These are phyloP conservation scores for Schwanniomyces etchellsii DNA, from an alignment of 1,139 yeast genomes.

Conservation along the genomic window DNA sequence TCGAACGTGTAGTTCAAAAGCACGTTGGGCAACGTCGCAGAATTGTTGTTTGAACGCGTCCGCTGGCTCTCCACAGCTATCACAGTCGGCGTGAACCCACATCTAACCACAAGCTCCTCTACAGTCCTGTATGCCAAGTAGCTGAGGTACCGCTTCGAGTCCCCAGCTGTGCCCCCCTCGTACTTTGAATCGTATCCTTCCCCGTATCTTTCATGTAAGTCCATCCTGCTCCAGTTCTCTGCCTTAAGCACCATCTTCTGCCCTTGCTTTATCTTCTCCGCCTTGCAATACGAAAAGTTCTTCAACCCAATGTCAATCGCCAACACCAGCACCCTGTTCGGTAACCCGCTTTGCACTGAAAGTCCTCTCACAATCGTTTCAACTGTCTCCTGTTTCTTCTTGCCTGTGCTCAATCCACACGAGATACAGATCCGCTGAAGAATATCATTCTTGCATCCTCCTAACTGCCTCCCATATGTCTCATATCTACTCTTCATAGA, in stretches of 20 bases:
- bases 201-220: constrained; percentile 19
- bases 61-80: constrained; percentile 35
- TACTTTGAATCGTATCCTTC: constrained; percentile 8
- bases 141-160: constrained; percentile 21
- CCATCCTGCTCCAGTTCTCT: constrained; percentile 25
- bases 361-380: constrained; percentile 17
- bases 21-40: constrained; percentile 36
- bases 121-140: constrained; percentile 17
- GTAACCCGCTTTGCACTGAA: constrained; percentile 12
- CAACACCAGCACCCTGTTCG: constrained; percentile 14
- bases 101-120: constrained; percentile 10
- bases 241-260: constrained; percentile 6
- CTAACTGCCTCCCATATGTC: constrained; percentile 1
- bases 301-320: constrained; percentile 38
- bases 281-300: constrained; percentile 35
- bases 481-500: no score
- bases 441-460: constrained; percentile 5
- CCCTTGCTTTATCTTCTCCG: constrained; percentile 4
- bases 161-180: constrained; percentile 12
- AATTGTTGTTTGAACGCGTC: constrained; percentile 28
- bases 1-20: constrained; percentile 32
- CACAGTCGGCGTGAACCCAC: constrained; percentile 11
- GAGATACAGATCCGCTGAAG: constrained; percentile 28
- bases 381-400: constrained; percentile 24
- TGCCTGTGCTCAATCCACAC: constrained; percentile 25